Percentiles rank a stretch among this genome's conserved stretches.
Conservation (phyloP, 2,329 filamentous ascomycete species). For the Phaeosphaeriaceae sp. region DNA sequence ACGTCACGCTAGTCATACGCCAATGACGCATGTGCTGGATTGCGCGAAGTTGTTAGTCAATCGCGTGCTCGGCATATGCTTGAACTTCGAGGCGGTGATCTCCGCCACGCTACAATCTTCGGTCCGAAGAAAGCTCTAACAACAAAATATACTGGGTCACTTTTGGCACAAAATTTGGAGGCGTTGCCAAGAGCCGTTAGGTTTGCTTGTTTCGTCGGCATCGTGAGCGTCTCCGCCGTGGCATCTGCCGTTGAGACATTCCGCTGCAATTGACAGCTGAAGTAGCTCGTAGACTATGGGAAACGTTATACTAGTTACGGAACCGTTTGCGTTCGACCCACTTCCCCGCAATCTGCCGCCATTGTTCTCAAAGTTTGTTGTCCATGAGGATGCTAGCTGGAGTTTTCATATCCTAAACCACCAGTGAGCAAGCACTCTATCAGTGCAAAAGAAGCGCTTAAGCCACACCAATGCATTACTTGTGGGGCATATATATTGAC, state of each 20-base stretch:
- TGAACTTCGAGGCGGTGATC: not conserved
- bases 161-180: not conserved
- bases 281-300: not conserved
- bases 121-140: not conserved
- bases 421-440: no score
- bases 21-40: not conserved
- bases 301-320: no score
- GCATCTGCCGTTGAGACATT: not conserved
- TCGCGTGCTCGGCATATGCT: constrained; percentile 3
- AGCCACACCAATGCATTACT: no score
- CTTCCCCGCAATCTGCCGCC: no score
- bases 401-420: no score
- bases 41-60: not conserved
- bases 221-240: not conserved
- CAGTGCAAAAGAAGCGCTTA: no score
- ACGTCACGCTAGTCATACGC: not conserved
- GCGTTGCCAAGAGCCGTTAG: not conserved
- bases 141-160: not conserved
- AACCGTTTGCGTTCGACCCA: no score
- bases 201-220: not conserved
- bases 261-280: not conserved
- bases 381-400: no score
- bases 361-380: no score
- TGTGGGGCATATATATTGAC: no score
- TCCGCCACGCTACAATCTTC: not conserved